Evolutionary conservation across 176 grass and related monocot genomes (phyloP).

Genomic region (Oryza nivara): DNA sequence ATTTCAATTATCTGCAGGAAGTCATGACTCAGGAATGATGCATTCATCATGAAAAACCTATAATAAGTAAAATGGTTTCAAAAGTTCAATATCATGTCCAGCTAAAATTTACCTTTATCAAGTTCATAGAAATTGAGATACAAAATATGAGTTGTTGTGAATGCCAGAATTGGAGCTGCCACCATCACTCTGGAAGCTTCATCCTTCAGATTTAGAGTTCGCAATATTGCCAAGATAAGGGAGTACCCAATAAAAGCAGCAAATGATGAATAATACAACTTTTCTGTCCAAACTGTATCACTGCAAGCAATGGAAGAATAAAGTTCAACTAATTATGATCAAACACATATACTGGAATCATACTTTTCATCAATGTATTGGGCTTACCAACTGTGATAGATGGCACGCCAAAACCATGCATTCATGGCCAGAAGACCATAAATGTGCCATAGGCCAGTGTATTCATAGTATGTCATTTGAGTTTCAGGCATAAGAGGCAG

Average conservation of each 20-base stretch:
- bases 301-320: constrained; percentile 47
- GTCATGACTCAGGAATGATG: constrained; percentile 18
- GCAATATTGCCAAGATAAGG: constrained; percentile 70
- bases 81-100: not conserved
- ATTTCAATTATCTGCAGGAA: constrained; percentile 20
- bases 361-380: not conserved
- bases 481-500: constrained; percentile 72
- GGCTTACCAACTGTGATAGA: constrained; percentile 84
- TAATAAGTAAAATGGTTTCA: not conserved
- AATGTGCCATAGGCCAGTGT: constrained; percentile 84
- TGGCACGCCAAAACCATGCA: constrained; percentile 95
- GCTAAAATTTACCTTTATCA: constrained; percentile 67
- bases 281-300: constrained; percentile 75
- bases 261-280: constrained; percentile 69
- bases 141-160: constrained; percentile 89
- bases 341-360: not conserved
- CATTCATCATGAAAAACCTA: constrained; percentile 44
- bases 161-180: constrained; percentile 84
- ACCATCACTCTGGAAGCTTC: constrained; percentile 93
- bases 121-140: constrained; percentile 94
- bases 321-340: constrained; percentile 13
- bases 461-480: constrained; percentile 82
- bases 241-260: constrained; percentile 82
- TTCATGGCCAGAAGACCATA: constrained; percentile 85
- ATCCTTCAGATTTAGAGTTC: constrained; percentile 68